A percentile compares a stretch with the other conserved stretches of the same genome.
Evolutionary conservation across 2,329 filamentous ascomycete genomes (phyloP).

Genomic region (Sclerotinia subarctica): DNA sequence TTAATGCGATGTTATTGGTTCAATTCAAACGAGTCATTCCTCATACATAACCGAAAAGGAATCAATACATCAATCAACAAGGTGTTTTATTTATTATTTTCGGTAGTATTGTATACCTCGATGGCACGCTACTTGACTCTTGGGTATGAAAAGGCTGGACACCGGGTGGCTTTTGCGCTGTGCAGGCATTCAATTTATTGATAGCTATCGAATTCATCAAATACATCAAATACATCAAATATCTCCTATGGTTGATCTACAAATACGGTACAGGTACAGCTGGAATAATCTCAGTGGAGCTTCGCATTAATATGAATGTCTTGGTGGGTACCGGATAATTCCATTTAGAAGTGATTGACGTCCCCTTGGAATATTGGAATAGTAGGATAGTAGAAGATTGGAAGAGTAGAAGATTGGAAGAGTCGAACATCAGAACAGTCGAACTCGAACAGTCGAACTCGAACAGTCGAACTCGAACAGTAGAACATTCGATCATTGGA

Average conservation of each 20-base stretch:
- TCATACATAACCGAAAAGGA: conserved; percentile 1
- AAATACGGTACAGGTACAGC: not conserved
- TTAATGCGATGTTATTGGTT: conserved; percentile 2
- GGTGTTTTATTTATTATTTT: not conserved
- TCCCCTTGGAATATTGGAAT: conserved; percentile 14
- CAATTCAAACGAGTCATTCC: conserved; percentile 15
- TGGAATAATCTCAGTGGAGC: conserved; percentile 2
- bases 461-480: too few relatives aligned
- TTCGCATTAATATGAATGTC: too few relatives aligned
- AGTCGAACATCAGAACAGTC: too few relatives aligned
- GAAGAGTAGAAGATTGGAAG: too few relatives aligned
- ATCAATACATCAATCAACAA: not conserved
- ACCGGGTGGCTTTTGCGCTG: conserved; percentile 1
- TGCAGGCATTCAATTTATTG: conserved; percentile 5
- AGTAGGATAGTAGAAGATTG: not conserved
- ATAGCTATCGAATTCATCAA: conserved; percentile 8
- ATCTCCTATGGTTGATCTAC: conserved; percentile 12
- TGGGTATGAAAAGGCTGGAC: not conserved
- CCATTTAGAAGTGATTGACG: conserved; percentile 10
- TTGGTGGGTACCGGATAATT: not conserved
- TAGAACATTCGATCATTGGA: too few relatives aligned
- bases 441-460: too few relatives aligned
- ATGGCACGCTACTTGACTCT: not conserved
- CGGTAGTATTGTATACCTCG: not conserved
- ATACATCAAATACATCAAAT: too few relatives aligned